Evolutionary conservation across 2,329 filamentous ascomycete genomes (phyloP).

Genomic region (Hymenotorrendiella dingleyae): DNA sequence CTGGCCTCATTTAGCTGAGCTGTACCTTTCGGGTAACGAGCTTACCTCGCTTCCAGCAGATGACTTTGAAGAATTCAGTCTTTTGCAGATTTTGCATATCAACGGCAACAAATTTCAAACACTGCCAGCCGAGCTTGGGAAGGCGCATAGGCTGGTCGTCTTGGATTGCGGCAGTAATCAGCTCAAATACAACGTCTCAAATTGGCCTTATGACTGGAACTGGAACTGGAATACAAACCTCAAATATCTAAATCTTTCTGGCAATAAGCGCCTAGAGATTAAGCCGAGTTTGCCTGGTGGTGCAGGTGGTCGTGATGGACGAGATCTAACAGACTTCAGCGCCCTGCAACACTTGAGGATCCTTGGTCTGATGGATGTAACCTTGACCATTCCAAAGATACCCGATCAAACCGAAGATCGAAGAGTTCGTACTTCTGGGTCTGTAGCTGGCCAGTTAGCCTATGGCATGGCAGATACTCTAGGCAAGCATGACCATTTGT

Average conservation of each 20-base stretch:
- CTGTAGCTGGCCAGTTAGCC: constrained; percentile 78
- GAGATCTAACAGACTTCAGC: constrained; percentile 84
- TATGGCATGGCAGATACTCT: constrained; percentile 98
- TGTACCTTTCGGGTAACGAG: constrained; percentile 94
- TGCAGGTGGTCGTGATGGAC: constrained; percentile 59
- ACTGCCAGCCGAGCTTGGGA: constrained; percentile 87
- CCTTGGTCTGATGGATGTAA: constrained; percentile 95
- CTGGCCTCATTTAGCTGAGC: constrained; percentile 84
- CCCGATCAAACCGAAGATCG: constrained; percentile 94
- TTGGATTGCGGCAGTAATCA: constrained; percentile 93
- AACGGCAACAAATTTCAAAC: constrained; percentile 98
- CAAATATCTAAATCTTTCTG: constrained; percentile 91
- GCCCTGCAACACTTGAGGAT: constrained; percentile 78
- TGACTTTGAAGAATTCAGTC: constrained; percentile 83
- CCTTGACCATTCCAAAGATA: constrained; percentile 84
- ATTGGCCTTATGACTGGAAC: constrained; percentile 99
- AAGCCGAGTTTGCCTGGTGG: constrained; percentile 61
- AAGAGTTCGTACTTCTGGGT: constrained; percentile 94
- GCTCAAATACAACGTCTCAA: constrained; percentile 97
- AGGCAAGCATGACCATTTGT: constrained; percentile 88
- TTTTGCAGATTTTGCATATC: constrained; percentile 85
- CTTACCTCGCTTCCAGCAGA: constrained; percentile 87
- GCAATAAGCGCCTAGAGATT: constrained; percentile 94
- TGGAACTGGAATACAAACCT: constrained; percentile 98
- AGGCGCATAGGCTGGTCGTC: constrained; percentile 85